phyloP scores from a whole-genome alignment of 75 land plant genomes.

The Chamaecyparis obtusa region DNA sequence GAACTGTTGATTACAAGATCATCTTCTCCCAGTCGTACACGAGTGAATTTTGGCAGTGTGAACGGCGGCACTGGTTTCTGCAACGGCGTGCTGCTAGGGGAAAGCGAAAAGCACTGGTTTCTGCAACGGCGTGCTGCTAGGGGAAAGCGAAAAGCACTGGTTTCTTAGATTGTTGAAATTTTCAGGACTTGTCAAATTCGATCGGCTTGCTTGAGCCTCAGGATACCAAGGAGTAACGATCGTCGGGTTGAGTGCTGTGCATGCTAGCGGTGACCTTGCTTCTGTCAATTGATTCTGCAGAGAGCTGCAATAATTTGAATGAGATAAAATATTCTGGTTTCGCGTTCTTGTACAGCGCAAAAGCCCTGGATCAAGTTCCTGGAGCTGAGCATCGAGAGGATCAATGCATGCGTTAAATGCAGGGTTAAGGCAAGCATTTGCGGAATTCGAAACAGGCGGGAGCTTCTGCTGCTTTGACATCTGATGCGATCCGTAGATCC shows the following conservation, averaged over 20 bases:
- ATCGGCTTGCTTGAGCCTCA: neutral
- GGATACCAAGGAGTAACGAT: neutral
- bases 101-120: neutral
- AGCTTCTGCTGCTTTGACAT: neutral
- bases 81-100: neutral
- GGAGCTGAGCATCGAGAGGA: neutral
- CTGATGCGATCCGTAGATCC: neutral
- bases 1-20: conserved; percentile 22
- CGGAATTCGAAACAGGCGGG: neutral
- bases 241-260: neutral
- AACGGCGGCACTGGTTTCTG: neutral
- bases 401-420: conserved; percentile 8
- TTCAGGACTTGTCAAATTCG: neutral
- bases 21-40: conserved; percentile 15
- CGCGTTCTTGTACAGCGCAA: neutral
- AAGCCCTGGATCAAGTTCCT: neutral
- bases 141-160: neutral
- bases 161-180: neutral
- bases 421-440: conserved; percentile 1
- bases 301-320: neutral
- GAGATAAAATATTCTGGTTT: neutral
- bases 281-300: neutral
- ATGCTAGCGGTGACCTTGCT: neutral
- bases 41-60: neutral
- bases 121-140: neutral